These are phyloP conservation scores for Eragrostis curvula DNA, from an alignment of 176 grass and related monocot genomes.

Conservation along the genomic window DNA sequence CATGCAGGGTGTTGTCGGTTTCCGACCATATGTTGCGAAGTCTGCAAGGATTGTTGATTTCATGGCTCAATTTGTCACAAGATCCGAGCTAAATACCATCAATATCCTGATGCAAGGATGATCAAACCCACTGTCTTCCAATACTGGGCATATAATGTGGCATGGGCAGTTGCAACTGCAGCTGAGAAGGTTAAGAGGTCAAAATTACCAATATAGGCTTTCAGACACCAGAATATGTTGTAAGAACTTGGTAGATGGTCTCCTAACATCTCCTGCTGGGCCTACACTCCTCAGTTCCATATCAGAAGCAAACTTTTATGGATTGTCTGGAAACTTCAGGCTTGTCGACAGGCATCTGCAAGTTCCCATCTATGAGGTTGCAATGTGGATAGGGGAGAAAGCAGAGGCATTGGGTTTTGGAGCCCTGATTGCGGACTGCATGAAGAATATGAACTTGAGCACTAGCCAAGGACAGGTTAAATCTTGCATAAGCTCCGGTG, in stretches of 20 bases:
- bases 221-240: background rate
- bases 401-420: constrained; percentile 47
- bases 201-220: constrained; percentile 10
- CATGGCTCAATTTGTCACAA: constrained; percentile 25
- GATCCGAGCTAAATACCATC: constrained; percentile 8
- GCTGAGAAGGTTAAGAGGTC: constrained; percentile 26
- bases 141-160: constrained; percentile 54
- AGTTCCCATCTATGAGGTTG: constrained; percentile 51
- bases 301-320: constrained; percentile 40
- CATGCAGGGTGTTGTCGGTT: constrained; percentile 56
- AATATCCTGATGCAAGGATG: background rate
- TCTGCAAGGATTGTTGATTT: constrained; percentile 37
- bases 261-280: constrained; percentile 27
- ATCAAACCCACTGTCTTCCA: constrained; percentile 43
- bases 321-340: constrained; percentile 58
- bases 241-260: constrained; percentile 27
- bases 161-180: constrained; percentile 57
- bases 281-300: constrained; percentile 43
- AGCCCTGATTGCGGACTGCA: constrained; percentile 27
- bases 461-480: too few species aligned
- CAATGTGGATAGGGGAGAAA: constrained; percentile 42
- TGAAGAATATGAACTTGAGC: background rate
- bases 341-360: constrained; percentile 49
- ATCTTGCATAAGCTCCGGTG: too few species aligned
- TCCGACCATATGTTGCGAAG: constrained; percentile 48